Base-by-base conservation (phyloP, 768 basidiomycete species). In the Nevesoporus exiguus region DNA sequence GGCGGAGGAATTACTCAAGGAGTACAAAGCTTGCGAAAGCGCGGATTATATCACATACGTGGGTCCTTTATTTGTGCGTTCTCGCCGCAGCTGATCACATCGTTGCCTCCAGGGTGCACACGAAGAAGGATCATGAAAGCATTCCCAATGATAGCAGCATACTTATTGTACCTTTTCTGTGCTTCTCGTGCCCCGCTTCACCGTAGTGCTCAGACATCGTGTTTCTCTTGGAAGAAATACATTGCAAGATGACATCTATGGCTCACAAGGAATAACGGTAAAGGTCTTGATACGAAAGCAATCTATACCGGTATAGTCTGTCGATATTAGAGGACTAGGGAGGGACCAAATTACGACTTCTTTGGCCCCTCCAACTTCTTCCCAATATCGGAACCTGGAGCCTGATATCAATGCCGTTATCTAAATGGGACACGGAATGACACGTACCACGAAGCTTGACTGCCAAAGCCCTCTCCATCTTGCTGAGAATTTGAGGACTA, bases 1-100 rank as follows among this genome's bases (percentile, higher is more conserved):
- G 19, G 91, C 89, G 29, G 88, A 92, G 49, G 91, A 93, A 62
- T 72, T 97, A 17, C 73, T 94, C 61, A 91, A 93, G 59, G 96
- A 98, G 68, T 98, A 98, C 74, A 88, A 90, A 64, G 95, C 96
- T 48, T 96, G 93, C 71, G 95, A 98, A 74, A 94, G 87, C 66
- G 80, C 91, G 10, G 92, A 96, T 66, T 98, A 98, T 71, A 93
- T 98, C 61, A 82, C 88, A 63, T 91, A 92, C 67, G 89, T 87
- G 54, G 54, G 86, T 78, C 37, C 2, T 22, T 19, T 1, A 14
- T 22, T 27, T 42, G 27, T 14, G 5, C 19, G 0, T 29, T 31
- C 40, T 37, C 43, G 1, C 14, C 10, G 4, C 22, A 8, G 27
- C 11, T 56, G n/a, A 51, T 47, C 33, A 63, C 21, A 9, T 39